A percentile compares a stretch with the other conserved stretches of the same genome.
phyloP scores from a whole-genome alignment of 306 rosid species.

The Sechiopsis laciniata region DNA sequence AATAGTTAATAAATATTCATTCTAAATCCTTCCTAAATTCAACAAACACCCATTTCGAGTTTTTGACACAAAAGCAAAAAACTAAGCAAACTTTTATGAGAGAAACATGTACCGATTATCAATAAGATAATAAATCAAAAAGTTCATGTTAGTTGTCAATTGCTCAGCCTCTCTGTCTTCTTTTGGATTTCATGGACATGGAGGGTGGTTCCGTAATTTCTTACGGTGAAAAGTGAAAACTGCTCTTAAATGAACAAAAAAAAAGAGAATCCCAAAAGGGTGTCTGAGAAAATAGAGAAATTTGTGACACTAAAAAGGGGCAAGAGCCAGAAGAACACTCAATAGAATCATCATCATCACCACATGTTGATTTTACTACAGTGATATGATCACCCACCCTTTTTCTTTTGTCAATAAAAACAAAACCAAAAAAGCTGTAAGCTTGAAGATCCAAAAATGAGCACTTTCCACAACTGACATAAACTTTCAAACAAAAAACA shows the following conservation, averaged over 20 bases:
- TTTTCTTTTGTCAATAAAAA: not conserved
- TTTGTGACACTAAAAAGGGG: not conserved
- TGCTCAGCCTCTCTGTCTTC: not conserved
- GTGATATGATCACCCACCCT: not conserved
- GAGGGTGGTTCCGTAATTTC: constrained; percentile 1
- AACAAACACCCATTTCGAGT: too few relatives aligned
- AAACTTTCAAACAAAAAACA: not conserved
- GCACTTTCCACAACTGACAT: not conserved
- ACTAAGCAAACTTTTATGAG: not conserved
- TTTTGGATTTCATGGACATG: not conserved
- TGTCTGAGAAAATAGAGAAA: not conserved
- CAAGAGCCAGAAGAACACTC: constrained; percentile 7
- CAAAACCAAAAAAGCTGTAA: not conserved
- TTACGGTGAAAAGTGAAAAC: not conserved
- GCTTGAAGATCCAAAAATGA: not conserved
- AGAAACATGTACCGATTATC: too few relatives aligned
- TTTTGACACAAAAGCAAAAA: not conserved
- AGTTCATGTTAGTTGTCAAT: too few relatives aligned
- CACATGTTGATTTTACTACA: not conserved
- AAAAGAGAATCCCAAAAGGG: constrained; percentile 9
- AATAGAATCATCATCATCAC: not conserved
- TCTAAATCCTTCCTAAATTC: too few relatives aligned
- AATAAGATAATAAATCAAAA: too few relatives aligned
- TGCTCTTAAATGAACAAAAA: not conserved
- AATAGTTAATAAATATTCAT: too few relatives aligned